Conservation (phyloP, 306 rosid species). For the Casuarina equisetifolia region DNA sequence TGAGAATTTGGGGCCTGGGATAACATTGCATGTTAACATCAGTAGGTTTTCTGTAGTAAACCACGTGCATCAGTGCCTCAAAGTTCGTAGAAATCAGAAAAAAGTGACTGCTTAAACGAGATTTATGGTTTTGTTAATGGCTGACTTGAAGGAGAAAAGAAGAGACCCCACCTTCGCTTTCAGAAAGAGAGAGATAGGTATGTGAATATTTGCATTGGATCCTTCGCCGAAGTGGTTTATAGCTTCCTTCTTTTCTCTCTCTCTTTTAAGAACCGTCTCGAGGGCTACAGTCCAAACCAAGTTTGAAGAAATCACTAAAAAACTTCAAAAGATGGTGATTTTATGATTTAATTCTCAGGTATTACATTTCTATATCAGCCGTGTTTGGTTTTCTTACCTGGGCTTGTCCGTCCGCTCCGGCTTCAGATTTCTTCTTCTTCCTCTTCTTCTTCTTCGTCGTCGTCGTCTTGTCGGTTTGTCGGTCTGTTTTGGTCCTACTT, state of each 20-base stretch:
- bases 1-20: slow-evolving; percentile 11
- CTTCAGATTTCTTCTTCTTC: neutral
- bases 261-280: slow-evolving; percentile 31
- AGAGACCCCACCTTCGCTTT: neutral
- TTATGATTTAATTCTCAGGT: slow-evolving; percentile 10
- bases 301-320: slow-evolving; percentile 25
- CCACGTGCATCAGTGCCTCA: slow-evolving; percentile 55
- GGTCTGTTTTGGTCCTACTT: neutral
- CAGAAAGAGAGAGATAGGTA: slow-evolving; percentile 17
- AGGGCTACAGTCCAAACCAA: slow-evolving; percentile 45
- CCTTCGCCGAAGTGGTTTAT: slow-evolving; percentile 62
- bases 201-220: slow-evolving; percentile 59
- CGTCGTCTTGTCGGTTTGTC: slow-evolving; percentile 6
- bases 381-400: slow-evolving; percentile 18
- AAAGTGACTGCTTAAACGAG: slow-evolving; percentile 26
- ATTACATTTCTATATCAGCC: slow-evolving; percentile 13
- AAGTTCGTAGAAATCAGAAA: slow-evolving; percentile 34
- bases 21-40: slow-evolving; percentile 42
- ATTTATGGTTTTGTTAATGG: slow-evolving; percentile 26
- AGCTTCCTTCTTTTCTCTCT: slow-evolving; percentile 3
- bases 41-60: slow-evolving; percentile 32
- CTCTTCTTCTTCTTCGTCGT: neutral
- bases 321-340: slow-evolving; percentile 18
- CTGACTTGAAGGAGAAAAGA: slow-evolving; percentile 17
- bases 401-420: neutral